Percentiles rank a stretch among this genome's conserved stretches.
phyloP scores from a whole-genome alignment of 345 rosid species.

The Populus simonii region DNA sequence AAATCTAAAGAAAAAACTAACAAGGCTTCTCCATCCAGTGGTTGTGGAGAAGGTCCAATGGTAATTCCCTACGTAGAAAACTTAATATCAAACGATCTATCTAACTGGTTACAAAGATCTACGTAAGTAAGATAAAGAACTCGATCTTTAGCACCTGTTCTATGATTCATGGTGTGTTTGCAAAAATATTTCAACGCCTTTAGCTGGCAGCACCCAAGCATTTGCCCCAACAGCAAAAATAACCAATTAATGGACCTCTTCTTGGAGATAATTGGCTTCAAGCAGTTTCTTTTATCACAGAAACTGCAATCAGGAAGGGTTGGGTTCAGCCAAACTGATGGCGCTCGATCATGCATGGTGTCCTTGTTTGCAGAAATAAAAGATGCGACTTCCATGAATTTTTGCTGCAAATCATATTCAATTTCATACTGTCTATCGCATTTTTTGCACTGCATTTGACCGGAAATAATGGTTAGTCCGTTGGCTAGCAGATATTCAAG shows the following conservation, averaged over 20 bases:
- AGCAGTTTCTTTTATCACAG: constrained; percentile 16
- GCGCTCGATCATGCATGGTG: constrained; percentile 37
- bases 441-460: constrained; percentile 30
- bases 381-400: constrained; percentile 25
- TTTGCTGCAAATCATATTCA: constrained; percentile 23
- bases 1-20: no score
- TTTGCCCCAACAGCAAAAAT: constrained; percentile 34
- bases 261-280: constrained; percentile 25
- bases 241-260: constrained; percentile 37
- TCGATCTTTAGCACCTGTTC: constrained; percentile 44
- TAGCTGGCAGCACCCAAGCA: constrained; percentile 41
- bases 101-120: constrained; percentile 33
- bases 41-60: no score
- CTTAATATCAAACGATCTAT: constrained; percentile 22
- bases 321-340: constrained; percentile 32
- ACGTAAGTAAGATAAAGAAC: constrained; percentile 39
- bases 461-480: constrained; percentile 16
- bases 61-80: background rate
- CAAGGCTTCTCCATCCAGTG: no score
- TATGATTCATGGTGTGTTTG: constrained; percentile 40
- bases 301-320: constrained; percentile 21
- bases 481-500: constrained; percentile 21
- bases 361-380: constrained; percentile 20
- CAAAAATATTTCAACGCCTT: constrained; percentile 38
- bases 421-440: constrained; percentile 20